These are phyloP conservation scores for Leptomonas pyrrhocoris DNA, from an alignment of 208 protist genomes.

Conservation along the genomic window DNA sequence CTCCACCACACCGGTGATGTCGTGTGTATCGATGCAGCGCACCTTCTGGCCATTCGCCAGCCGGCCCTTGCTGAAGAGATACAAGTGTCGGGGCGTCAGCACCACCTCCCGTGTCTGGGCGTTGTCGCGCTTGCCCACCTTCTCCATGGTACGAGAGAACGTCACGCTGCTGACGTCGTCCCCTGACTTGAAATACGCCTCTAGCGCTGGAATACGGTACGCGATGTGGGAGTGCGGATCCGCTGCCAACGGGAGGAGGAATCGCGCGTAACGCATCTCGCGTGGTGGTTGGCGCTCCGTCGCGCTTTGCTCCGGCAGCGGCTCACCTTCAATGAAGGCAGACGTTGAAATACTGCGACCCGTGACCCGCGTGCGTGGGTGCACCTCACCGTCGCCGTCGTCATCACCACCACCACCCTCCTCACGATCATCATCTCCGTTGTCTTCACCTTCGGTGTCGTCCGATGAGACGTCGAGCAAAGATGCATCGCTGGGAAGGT, in stretches of 20 bases:
- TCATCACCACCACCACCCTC: not conserved
- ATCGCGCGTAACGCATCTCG: conserved; percentile 15
- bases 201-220: conserved; percentile 38
- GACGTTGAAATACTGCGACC: not conserved
- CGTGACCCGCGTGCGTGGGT: not conserved
- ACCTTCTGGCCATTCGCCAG: conserved; percentile 34
- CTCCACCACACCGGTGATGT: conserved; percentile 62
- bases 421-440: not conserved
- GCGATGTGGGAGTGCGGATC: conserved; percentile 52
- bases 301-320: not conserved
- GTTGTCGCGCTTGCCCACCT: conserved; percentile 59
- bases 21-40: conserved; percentile 46
- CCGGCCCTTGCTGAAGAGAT: conserved; percentile 48
- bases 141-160: conserved; percentile 63
- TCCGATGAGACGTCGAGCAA: conserved; percentile 16
- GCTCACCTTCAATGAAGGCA: not conserved
- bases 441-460: conserved; percentile 26
- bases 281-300: not conserved
- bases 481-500: not conserved
- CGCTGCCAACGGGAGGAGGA: conserved; percentile 36
- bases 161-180: conserved; percentile 49
- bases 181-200: conserved; percentile 40
- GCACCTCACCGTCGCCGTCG: not conserved
- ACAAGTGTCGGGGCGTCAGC: conserved; percentile 51
- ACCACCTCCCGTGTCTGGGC: conserved; percentile 54